These are phyloP conservation scores for Fusarium musae DNA, from an alignment of 2,329 filamentous ascomycete genomes.

Conservation along the genomic window DNA sequence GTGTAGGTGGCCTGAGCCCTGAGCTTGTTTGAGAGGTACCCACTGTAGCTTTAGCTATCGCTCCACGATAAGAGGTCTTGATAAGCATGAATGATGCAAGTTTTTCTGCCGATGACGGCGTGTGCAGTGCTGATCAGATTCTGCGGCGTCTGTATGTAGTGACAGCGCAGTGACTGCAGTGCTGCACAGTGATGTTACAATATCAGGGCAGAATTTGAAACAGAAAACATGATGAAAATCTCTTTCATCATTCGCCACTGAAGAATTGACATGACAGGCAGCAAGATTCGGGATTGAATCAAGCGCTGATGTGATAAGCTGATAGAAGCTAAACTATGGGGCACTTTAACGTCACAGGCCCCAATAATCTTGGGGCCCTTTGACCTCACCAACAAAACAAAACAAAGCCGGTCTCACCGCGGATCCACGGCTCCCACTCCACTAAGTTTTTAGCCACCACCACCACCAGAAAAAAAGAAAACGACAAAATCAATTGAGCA, in stretches of 20 bases:
- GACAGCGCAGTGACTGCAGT: not conserved
- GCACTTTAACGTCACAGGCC: slow-evolving; percentile 21
- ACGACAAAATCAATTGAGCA: not conserved
- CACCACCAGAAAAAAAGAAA: not conserved
- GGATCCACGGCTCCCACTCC: slow-evolving; percentile 7
- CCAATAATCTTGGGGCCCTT: slow-evolving; percentile 12
- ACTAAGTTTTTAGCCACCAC: slow-evolving; percentile 25
- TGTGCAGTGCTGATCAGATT: slow-evolving; percentile 4
- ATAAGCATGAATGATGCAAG: slow-evolving; percentile 8
- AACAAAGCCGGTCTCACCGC: slow-evolving; percentile 2
- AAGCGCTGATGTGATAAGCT: slow-evolving; percentile 19
- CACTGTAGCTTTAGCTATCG: slow-evolving; percentile 21
- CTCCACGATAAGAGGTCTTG: slow-evolving; percentile 5
- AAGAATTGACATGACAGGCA: slow-evolving; percentile 10
- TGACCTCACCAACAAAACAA: slow-evolving; percentile 11
- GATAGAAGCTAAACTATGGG: slow-evolving; percentile 25
- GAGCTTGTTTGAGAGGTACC: slow-evolving; percentile 14
- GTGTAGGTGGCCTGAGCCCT: slow-evolving; percentile 1
- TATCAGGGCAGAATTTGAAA: not conserved
- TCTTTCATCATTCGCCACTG: slow-evolving; percentile 29
- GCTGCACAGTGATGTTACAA: not conserved
- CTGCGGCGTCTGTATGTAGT: not conserved
- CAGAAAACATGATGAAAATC: slow-evolving; percentile 1
- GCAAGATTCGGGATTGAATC: slow-evolving; percentile 24
- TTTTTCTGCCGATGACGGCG: slow-evolving; percentile 12